Percentiles rank a stretch among this genome's conserved stretches.
Evolutionary conservation across 768 basidiomycete genomes (phyloP).

Genomic region (Termitomyces sp.): DNA sequence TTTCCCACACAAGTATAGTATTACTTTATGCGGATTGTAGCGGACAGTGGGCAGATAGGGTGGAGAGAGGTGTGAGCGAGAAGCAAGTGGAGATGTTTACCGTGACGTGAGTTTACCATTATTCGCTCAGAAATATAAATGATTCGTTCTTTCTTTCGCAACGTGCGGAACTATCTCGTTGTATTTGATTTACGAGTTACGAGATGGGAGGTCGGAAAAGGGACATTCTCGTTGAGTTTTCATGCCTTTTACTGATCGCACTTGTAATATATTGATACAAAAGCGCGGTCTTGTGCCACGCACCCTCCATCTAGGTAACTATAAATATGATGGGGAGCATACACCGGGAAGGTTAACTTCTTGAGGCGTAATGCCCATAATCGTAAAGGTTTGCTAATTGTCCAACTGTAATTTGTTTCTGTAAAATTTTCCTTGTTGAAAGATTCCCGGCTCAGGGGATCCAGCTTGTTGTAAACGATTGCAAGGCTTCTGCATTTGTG

Average conservation of each 20-base stretch:
- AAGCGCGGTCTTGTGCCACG: slow-evolving; percentile 4
- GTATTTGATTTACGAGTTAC: slow-evolving; percentile 1
- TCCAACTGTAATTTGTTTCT: not conserved
- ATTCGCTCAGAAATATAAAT: slow-evolving; percentile 44
- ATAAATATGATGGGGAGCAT: not conserved
- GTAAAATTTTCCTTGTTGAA: not conserved
- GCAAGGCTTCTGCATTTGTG: too few relatives aligned
- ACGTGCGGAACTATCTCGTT: slow-evolving; percentile 9
- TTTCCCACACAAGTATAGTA: slow-evolving; percentile 30
- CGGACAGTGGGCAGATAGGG: slow-evolving; percentile 17
- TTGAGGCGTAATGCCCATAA: too few relatives aligned
- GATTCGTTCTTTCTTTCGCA: slow-evolving; percentile 32
- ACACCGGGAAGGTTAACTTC: not conserved
- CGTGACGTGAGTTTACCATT: slow-evolving; percentile 57
- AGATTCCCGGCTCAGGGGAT: too few relatives aligned
- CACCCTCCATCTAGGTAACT: slow-evolving; percentile 4
- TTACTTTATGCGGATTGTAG: slow-evolving; percentile 17
- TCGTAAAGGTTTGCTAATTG: too few relatives aligned
- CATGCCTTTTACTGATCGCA: slow-evolving; percentile 11
- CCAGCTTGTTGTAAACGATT: too few relatives aligned
- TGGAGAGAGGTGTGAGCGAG: not conserved
- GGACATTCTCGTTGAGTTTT: slow-evolving; percentile 16
- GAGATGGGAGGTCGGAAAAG: not conserved
- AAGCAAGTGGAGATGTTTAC: slow-evolving; percentile 13
- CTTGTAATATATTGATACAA: slow-evolving; percentile 13